Evolutionary conservation across 2,329 filamentous ascomycete species (phyloP), one percentile per base, ranked within the genome.

Genomic region (Cladorrhinum sp.): DNA sequence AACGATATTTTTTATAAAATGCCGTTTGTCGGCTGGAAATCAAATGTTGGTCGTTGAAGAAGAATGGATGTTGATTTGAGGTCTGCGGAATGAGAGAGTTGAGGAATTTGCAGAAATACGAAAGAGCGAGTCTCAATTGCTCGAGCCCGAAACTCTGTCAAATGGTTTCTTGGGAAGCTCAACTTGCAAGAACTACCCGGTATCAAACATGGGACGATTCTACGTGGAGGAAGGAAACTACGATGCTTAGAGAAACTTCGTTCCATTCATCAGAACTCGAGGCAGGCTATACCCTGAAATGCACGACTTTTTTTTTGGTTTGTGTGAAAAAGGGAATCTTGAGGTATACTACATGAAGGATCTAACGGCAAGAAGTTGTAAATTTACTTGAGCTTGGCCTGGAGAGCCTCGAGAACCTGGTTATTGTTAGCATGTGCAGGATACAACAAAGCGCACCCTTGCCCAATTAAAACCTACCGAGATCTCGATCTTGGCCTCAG

Each of bases 401-500:
- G 88, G 72, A 95, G 84, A 76, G 86, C 90, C 85, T 95, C 91
- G 71, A 95, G 83, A 73, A 94, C 89, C 90, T 93, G 67, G 48
- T 50, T 14, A 21, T 23, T 36, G 72, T 83, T 71, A 84, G 76
- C 64, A 69, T 33, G 39, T n/a, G 30, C 50, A 21, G 30, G 12
- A 18, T 23, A 0, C 18, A 49, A 53, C 10, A 5, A 18, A 18
- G 6, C n/a, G n/a, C n/a, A n/a, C n/a, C n/a, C n/a, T 36, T 28
- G 20, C 23, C 21, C 16, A 53, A 54, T 1, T 6, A 21, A 36
- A 55, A 70, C 76, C 75, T 79, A 96, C 94, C 92, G 99, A 95
- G 70, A 99, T 81, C 85, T 98, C 94, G 76, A 99, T 94, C 87
- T 97, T 98, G 69, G 95, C 95, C 87, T 99, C 95, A 67, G 94